These are phyloP conservation scores for Cochlearia excelsa DNA, from an alignment of 345 rosid genomes.

Conservation along the genomic window DNA sequence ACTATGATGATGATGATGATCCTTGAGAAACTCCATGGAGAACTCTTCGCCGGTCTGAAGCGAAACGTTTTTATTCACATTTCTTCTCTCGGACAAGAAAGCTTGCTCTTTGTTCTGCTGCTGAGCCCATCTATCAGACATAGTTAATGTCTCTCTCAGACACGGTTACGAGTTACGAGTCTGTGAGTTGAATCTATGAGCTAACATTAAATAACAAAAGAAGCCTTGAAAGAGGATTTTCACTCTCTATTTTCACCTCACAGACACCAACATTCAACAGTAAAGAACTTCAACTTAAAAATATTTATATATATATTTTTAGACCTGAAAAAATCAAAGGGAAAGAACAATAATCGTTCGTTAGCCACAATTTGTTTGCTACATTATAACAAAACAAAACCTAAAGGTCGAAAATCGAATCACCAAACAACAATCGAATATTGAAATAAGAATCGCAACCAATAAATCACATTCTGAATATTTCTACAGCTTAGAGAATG, in stretches of 20 bases:
- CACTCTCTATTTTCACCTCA: neutral
- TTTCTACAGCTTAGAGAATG: too few species aligned
- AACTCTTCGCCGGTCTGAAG: conserved; percentile 66
- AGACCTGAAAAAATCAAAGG: too few species aligned
- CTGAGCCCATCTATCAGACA: conserved; percentile 37
- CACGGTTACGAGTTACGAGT: conserved; percentile 15
- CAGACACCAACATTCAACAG: neutral
- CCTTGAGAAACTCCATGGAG: conserved; percentile 60
- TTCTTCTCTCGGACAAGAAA: conserved; percentile 30
- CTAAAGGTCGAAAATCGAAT: too few species aligned
- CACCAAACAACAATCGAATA: too few species aligned
- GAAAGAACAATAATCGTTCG: too few species aligned
- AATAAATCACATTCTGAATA: too few species aligned
- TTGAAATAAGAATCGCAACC: too few species aligned
- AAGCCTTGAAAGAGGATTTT: neutral
- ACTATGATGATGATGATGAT: conserved; percentile 18
- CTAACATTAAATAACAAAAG: conserved; percentile 16
- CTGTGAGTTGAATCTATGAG: conserved; percentile 16
- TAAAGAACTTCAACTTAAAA: neutral
- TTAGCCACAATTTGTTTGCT: too few species aligned
- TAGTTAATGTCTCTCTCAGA: conserved; percentile 32
- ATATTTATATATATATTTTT: neutral
- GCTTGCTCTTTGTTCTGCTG: conserved; percentile 31
- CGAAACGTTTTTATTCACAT: conserved; percentile 44
- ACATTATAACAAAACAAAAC: too few species aligned